phyloP scores from a whole-genome alignment of 108 stramenopile genomes.

The Cyclotella cryptica region DNA sequence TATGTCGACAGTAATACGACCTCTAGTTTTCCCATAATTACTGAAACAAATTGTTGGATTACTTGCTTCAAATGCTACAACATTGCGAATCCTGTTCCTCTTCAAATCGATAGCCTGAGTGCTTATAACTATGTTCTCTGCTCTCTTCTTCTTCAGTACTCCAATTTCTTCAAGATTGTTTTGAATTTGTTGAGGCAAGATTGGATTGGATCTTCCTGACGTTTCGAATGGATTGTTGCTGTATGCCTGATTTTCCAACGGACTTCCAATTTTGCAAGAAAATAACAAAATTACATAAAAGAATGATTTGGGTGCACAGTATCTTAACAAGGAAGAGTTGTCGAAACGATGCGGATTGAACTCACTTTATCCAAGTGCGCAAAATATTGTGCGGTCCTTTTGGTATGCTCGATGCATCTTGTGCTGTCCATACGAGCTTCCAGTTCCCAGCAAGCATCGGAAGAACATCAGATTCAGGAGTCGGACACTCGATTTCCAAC shows the following conservation, averaged over 20 bases:
- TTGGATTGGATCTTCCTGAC: conserved; percentile 67
- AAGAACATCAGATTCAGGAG: conserved; percentile 63
- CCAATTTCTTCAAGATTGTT: conserved; percentile 75
- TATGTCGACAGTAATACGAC: conserved; percentile 68
- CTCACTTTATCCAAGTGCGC: conserved; percentile 54
- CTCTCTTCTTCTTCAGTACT: conserved; percentile 31
- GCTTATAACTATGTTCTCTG: conserved; percentile 51
- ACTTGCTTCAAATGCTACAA: conserved; percentile 63
- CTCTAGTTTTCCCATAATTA: conserved; percentile 46
- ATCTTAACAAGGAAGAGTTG: neutral
- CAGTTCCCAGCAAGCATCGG: conserved; percentile 64
- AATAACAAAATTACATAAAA: neutral
- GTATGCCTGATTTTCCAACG: conserved; percentile 88
- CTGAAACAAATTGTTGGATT: conserved; percentile 42
- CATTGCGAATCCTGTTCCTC: conserved; percentile 70
- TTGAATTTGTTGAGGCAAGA: conserved; percentile 69
- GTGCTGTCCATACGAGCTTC: conserved; percentile 86
- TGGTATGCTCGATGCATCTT: conserved; percentile 59
- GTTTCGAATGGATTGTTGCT: conserved; percentile 67
- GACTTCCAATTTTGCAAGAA: conserved; percentile 36
- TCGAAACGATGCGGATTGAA: neutral
- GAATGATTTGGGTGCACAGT: neutral
- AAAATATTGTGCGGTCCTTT: conserved; percentile 42
- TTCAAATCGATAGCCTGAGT: conserved; percentile 80
- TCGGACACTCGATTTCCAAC: conserved; percentile 66